These are phyloP conservation scores for Halophytophthora batemanensis DNA, from an alignment of 352 stramenopile genomes.

Conservation along the genomic window DNA sequence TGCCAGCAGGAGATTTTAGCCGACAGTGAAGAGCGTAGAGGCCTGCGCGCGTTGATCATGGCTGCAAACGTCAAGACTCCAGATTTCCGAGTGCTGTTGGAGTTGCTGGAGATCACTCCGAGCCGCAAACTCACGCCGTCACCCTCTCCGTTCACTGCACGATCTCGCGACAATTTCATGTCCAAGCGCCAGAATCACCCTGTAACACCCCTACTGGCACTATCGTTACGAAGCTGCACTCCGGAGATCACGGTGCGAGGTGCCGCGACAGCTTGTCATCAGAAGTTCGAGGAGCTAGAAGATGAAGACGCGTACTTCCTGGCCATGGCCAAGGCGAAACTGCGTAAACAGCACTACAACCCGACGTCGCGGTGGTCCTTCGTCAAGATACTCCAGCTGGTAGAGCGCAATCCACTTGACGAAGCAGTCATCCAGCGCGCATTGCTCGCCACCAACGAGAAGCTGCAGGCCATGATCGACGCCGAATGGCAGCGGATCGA, in stretches of 20 bases:
- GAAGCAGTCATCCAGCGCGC: slow-evolving; percentile 56
- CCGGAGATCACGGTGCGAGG: slow-evolving; percentile 16
- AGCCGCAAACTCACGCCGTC: slow-evolving; percentile 10
- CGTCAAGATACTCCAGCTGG: slow-evolving; percentile 41
- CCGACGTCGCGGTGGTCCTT: slow-evolving; percentile 48
- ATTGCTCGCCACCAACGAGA: slow-evolving; percentile 60
- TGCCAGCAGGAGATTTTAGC: slow-evolving; percentile 29
- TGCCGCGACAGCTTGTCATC: slow-evolving; percentile 25
- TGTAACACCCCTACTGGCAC: slow-evolving; percentile 50
- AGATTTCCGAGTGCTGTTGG: slow-evolving; percentile 29
- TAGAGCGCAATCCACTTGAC: slow-evolving; percentile 61
- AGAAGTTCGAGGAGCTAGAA: slow-evolving; percentile 51
- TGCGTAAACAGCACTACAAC: slow-evolving; percentile 49
- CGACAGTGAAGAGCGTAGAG: slow-evolving; percentile 32
- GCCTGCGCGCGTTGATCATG: slow-evolving; percentile 42
- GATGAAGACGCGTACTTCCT: slow-evolving; percentile 56
- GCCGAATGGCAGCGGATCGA: slow-evolving; percentile 10
- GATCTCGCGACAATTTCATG: not conserved
- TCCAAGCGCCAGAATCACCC: slow-evolving; percentile 3
- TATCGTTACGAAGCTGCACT: slow-evolving; percentile 35
- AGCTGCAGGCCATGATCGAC: slow-evolving; percentile 33
- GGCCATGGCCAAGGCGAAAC: slow-evolving; percentile 52
- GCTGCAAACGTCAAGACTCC: slow-evolving; percentile 28
- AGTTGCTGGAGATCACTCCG: slow-evolving; percentile 36
- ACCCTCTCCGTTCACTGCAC: no score